Conservation (phyloP, 108 stramenopile species). For the Skeletonema tropicum region DNA sequence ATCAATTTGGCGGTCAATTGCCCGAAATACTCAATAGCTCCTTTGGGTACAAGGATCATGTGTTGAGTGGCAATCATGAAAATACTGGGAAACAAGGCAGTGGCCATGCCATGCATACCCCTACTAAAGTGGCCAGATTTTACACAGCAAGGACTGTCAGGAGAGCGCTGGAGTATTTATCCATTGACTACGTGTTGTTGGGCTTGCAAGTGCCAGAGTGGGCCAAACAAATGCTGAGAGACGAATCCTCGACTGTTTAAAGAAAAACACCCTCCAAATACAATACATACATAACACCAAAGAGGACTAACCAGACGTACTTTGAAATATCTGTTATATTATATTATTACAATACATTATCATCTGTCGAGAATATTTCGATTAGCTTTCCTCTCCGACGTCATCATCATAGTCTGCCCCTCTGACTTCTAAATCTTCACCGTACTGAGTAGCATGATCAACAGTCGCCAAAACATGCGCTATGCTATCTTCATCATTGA, state of each 20-base stretch:
- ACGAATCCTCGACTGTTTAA: constrained; percentile 11
- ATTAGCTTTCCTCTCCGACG: constrained; percentile 11
- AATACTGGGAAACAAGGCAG: constrained; percentile 27
- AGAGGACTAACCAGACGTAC: neutral
- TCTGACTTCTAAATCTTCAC: constrained; percentile 91
- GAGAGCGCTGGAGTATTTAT: constrained; percentile 59
- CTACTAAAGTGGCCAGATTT: constrained; percentile 42
- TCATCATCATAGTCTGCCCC: constrained; percentile 67
- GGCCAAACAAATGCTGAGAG: constrained; percentile 59
- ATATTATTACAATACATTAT: too few relatives aligned
- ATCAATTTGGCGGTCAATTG: constrained; percentile 24
- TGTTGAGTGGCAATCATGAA: neutral
- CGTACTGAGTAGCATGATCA: constrained; percentile 95
- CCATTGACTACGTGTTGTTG: constrained; percentile 64
- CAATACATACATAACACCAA: neutral
- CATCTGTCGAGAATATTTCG: neutral
- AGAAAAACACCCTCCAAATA: too few relatives aligned
- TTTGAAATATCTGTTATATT: too few relatives aligned
- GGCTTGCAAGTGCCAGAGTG: constrained; percentile 57
- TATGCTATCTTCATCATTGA: constrained; percentile 92
- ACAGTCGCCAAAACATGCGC: constrained; percentile 83
- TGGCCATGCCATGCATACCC: constrained; percentile 25
- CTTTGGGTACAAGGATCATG: constrained; percentile 30
- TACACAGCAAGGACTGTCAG: constrained; percentile 62
- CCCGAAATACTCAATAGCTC: constrained; percentile 17